Conservation (phyloP, 257 asterid genomes). For the Primulina tabacum region DNA sequence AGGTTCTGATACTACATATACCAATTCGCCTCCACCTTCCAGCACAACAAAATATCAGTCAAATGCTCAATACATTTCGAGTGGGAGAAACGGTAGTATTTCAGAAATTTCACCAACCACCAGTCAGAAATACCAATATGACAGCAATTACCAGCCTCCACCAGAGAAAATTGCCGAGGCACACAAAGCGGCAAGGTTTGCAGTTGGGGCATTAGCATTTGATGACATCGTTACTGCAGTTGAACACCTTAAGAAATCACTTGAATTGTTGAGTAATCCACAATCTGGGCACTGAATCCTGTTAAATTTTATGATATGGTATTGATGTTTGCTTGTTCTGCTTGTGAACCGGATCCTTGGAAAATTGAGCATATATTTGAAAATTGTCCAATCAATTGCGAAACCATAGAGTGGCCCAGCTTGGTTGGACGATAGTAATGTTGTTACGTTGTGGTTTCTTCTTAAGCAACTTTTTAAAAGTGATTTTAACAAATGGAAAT, state of each 20-base stretch:
- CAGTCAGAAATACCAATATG: constrained; percentile 47
- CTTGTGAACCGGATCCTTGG: background rate
- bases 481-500: background rate
- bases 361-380: background rate
- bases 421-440: background rate
- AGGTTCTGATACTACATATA: constrained; percentile 52
- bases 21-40: constrained; percentile 40
- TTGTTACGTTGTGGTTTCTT: background rate
- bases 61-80: constrained; percentile 42
- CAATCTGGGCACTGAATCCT: constrained; percentile 49
- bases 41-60: constrained; percentile 39
- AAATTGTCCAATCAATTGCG: background rate
- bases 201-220: constrained; percentile 84
- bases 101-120: constrained; percentile 43
- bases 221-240: constrained; percentile 82
- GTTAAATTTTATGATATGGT: background rate
- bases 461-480: too few species aligned
- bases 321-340: background rate
- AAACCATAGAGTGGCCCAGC: background rate
- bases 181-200: constrained; percentile 93
- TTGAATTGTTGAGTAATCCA: constrained; percentile 79
- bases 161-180: constrained; percentile 88
- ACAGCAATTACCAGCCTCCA: constrained; percentile 77
- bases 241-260: constrained; percentile 73
- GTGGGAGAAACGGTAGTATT: constrained; percentile 40